Evolutionary conservation across 306 rosid genomes (phyloP).

Genomic region (Leucaena leucocephala): DNA sequence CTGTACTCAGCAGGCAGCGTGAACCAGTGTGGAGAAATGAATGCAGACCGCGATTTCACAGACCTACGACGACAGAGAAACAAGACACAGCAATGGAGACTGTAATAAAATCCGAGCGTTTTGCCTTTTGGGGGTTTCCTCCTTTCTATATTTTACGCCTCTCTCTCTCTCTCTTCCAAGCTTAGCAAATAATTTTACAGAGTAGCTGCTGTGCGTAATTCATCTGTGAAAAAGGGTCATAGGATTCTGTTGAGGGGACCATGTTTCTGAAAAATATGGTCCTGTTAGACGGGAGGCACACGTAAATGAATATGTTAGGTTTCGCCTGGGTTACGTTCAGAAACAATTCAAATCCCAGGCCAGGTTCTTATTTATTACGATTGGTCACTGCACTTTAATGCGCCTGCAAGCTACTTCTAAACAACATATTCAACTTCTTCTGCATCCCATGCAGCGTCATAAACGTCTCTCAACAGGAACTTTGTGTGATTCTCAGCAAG

Average conservation of each 20-base stretch:
- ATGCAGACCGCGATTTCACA: not conserved
- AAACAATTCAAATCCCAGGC: not conserved
- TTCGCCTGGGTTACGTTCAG: not conserved
- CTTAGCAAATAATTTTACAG: no score
- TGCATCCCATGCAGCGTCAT: no score
- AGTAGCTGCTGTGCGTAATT: no score
- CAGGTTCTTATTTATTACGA: not conserved
- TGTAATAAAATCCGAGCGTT: no score
- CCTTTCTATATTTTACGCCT: no score
- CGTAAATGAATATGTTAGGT: not conserved
- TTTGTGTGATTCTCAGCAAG: no score
- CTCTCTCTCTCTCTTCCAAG: no score
- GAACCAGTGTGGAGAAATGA: not conserved
- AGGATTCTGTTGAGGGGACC: not conserved
- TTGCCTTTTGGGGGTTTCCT: no score
- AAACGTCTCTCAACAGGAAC: no score
- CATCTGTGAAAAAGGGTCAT: not conserved
- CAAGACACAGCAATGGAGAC: not conserved
- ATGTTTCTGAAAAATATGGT: not conserved
- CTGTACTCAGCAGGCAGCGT: not conserved
- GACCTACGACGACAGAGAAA: not conserved
- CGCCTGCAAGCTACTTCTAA: not conserved
- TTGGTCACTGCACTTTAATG: not conserved
- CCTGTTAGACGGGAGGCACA: not conserved
- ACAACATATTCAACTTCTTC: no score